Base-by-base conservation (phyloP, 305 asterid genomes). In the Plantago coronopus region DNA sequence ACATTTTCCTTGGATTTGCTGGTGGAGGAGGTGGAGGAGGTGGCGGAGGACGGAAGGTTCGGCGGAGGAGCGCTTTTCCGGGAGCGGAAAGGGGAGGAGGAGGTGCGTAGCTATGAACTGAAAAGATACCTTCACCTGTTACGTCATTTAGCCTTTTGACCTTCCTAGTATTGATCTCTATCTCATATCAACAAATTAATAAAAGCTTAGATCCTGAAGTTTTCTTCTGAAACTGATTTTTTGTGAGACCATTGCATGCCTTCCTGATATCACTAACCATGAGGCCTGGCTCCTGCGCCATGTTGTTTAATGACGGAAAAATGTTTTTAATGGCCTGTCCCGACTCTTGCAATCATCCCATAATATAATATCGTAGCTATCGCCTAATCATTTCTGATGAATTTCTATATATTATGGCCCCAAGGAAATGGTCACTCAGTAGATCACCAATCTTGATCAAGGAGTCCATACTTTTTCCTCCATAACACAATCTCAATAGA, bases 41-140 rank as follows among this genome's bases (percentile, higher is more conserved):
- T 0, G 63, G 49, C 3, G 60, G 79, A 48, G 61, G 81, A 44
- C 7, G 79, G 67, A 21, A 2, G 78, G 62, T 86, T 45, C 51
- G 83, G 78, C 2, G 78, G 76, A 0, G 86, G 65, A 25, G 67
- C 66, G 34, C 82, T 46, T 59, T 69, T 85, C 48, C 91, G 81
- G 61, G 85, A 80, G 59, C 94, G 88, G 83, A 82, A 85, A 42
- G 96, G 94, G 63, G 94, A 83, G 72, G 65, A 61, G 61, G 96
- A 79, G 29, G 94, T 76, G 54, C 94, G 89, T 27, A 5, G 31
- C 31, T 27, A 5, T 27, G 31, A 37, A 10, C 43, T 37, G 14
- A 37, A 37, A 37, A 1, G 43, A 37, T 37, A 37, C 14, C 43
- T 37, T 37, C 9, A 34, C 40, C 1, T 31, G 11, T 6, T 1